Evolutionary conservation across 2,329 filamentous ascomycete species (phyloP).

Genomic region (Parasarocladium wereldwijsianum): DNA sequence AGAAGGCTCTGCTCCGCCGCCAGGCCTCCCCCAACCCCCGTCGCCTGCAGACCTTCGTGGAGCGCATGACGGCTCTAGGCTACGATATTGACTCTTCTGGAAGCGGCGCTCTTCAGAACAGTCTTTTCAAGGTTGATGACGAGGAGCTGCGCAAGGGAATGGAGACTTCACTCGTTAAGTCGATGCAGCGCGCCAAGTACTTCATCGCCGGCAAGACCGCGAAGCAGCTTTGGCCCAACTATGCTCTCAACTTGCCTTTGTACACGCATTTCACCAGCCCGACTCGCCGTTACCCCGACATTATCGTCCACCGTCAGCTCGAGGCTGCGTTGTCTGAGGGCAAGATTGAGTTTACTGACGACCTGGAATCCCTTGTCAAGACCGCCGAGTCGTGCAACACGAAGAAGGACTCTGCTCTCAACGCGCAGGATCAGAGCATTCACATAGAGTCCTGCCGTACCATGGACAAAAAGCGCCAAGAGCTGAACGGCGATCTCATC

Average conservation of each 20-base stretch:
- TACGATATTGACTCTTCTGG: constrained; percentile 81
- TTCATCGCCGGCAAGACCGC: constrained; percentile 68
- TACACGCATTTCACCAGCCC: constrained; percentile 98
- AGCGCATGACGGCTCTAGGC: constrained; percentile 83
- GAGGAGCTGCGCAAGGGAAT: constrained; percentile 86
- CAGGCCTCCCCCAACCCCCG: constrained; percentile 76
- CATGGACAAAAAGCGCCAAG: constrained; percentile 84
- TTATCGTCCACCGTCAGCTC: constrained; percentile 89
- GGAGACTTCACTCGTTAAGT: constrained; percentile 89
- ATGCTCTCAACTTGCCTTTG: constrained; percentile 77
- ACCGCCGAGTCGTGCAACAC: constrained; percentile 93
- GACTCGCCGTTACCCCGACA: constrained; percentile 84
- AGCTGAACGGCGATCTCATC: constrained; percentile 80
- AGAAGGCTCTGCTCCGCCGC: constrained; percentile 83
- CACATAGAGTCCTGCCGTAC: constrained; percentile 94
- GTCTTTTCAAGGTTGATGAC: constrained; percentile 86
- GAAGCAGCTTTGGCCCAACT: constrained; percentile 72
- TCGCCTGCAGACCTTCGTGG: constrained; percentile 77
- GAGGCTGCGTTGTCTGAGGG: constrained; percentile 74
- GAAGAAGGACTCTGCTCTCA: constrained; percentile 97
- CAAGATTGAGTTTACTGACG: constrained; percentile 73
- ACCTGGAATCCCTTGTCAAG: constrained; percentile 77
- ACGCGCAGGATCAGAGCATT: constrained; percentile 95
- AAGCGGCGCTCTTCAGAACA: constrained; percentile 85
- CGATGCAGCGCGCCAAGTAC: constrained; percentile 94